These are phyloP conservation scores for Fusarium sp. DNA, from an alignment of 2,329 filamentous ascomycete genomes.

Conservation along the genomic window DNA sequence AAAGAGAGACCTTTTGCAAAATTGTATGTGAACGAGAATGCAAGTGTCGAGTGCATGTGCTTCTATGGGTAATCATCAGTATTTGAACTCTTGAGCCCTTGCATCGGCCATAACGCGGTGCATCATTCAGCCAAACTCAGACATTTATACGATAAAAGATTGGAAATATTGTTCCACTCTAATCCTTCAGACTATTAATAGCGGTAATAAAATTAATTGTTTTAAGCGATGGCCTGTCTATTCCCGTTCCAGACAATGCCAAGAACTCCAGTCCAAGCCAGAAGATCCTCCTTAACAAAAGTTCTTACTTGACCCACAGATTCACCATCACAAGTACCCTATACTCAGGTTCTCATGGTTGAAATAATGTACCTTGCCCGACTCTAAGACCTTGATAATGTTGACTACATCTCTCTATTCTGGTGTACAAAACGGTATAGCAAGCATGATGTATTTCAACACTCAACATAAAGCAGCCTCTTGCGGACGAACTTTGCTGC, in stretches of 20 bases:
- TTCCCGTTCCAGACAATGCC: not conserved
- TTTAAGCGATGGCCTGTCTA: not conserved
- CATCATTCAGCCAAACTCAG: not conserved
- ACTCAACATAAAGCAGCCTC: not conserved
- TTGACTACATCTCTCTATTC: not conserved
- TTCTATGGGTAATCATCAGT: accelerated
- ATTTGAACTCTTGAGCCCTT: accelerated
- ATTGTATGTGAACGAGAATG: accelerated
- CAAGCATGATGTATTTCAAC: accelerated
- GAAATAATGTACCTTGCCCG: not conserved
- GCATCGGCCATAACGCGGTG: not conserved
- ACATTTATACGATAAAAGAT: not conserved
- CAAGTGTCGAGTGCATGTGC: accelerated
- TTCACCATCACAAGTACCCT: not conserved
- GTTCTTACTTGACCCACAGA: not conserved
- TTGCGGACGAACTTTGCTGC: no score
- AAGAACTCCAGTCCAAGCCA: not conserved
- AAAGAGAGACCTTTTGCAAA: not conserved
- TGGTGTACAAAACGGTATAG: not conserved
- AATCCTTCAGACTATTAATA: not conserved
- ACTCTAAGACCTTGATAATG: not conserved
- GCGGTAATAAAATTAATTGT: not conserved
- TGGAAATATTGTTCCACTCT: not conserved
- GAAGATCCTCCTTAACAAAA: not conserved
- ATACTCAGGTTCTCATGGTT: no score